These are phyloP conservation scores for Ganoderma leucocontextum DNA, from an alignment of 1,284 basidiomycete genomes.

Conservation along the genomic window DNA sequence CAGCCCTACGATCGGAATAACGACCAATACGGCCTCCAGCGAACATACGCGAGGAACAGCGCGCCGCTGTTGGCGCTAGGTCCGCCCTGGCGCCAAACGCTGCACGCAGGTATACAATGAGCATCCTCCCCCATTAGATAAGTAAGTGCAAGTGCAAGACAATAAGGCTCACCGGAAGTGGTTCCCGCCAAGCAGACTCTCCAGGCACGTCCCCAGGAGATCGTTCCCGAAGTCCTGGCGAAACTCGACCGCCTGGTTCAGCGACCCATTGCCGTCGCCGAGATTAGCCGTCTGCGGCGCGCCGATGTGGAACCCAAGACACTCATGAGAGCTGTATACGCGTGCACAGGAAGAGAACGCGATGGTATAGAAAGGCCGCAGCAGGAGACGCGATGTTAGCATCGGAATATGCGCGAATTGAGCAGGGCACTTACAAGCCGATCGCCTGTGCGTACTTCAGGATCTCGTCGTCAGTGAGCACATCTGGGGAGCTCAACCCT, in stretches of 20 bases:
- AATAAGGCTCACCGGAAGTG: constrained; percentile 56
- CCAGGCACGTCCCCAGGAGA: constrained; percentile 64
- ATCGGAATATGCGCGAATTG: not conserved
- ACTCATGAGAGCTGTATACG: constrained; percentile 65
- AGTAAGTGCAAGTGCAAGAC: not conserved
- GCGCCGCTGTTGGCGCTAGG: constrained; percentile 61
- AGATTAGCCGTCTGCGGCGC: constrained; percentile 71
- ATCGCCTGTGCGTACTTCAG: constrained; percentile 61
- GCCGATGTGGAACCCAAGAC: constrained; percentile 70
- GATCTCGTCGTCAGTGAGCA: constrained; percentile 71
- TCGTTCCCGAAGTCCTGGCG: constrained; percentile 69
- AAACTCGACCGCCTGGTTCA: constrained; percentile 59
- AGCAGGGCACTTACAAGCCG: constrained; percentile 56
- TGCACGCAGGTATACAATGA: constrained; percentile 38
- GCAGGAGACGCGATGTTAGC: not conserved
- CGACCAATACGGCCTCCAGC: not conserved
- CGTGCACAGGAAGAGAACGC: not conserved
- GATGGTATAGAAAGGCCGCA: not conserved
- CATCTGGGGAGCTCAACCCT: constrained; percentile 67
- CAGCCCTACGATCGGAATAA: not conserved
- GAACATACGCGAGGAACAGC: constrained; percentile 67
- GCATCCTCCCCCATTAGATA: not conserved
- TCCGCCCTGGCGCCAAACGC: constrained; percentile 77
- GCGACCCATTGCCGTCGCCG: constrained; percentile 68
- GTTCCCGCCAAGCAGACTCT: constrained; percentile 67